A percentile compares a stretch with the other conserved stretches of the same genome.
phyloP scores from a whole-genome alignment of 257 asterid genomes.

The Salvia miltiorrhiza region DNA sequence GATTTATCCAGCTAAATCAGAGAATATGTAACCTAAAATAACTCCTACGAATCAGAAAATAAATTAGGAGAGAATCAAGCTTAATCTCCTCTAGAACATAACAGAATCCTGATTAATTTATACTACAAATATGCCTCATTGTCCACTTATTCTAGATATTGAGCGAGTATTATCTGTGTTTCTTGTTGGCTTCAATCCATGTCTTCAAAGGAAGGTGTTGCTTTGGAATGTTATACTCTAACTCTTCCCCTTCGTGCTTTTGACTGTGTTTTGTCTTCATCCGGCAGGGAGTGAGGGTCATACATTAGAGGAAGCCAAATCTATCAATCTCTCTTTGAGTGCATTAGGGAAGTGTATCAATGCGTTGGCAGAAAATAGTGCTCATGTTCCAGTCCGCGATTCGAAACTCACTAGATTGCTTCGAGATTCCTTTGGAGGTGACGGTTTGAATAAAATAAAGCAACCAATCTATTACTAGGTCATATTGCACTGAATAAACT shows the following conservation, averaged over 20 bases:
- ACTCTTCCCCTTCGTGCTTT: slow-evolving; percentile 1
- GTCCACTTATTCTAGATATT: background rate
- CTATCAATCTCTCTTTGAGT: slow-evolving; percentile 84
- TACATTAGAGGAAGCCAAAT: slow-evolving; percentile 81
- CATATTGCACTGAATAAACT: background rate
- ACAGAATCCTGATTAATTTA: no score
- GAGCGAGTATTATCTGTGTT: background rate
- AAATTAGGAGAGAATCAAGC: no score
- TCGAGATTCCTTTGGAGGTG: slow-evolving; percentile 97
- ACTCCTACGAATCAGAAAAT: no score
- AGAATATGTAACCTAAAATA: no score
- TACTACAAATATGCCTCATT: background rate
- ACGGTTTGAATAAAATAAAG: slow-evolving; percentile 12
- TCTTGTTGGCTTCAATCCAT: background rate
- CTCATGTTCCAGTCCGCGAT: slow-evolving; percentile 92
- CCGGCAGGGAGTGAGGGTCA: slow-evolving; percentile 85
- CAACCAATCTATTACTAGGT: background rate
- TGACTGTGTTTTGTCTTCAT: slow-evolving; percentile 16
- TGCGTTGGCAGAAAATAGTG: slow-evolving; percentile 90
- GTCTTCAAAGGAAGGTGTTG: background rate
- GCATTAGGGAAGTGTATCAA: slow-evolving; percentile 91
- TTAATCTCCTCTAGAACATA: no score
- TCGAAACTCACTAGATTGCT: slow-evolving; percentile 92
- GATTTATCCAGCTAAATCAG: no score
- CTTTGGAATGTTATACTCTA: slow-evolving; percentile 13